Base-by-base conservation (phyloP, 2,329 filamentous ascomycete species). In the Leptographium galeiforme region DNA sequence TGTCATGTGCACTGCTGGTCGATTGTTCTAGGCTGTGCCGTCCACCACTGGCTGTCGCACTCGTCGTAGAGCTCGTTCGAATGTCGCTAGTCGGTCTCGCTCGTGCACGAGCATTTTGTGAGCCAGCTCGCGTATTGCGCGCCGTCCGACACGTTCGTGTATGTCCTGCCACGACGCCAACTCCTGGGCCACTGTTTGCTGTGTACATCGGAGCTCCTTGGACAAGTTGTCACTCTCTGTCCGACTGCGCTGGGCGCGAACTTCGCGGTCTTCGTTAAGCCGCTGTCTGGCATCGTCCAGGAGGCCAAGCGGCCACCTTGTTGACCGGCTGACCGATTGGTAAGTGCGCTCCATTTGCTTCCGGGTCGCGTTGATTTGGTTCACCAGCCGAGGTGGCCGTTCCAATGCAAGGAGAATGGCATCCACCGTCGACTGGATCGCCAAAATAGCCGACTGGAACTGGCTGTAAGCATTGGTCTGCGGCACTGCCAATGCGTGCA, bases 131-230 rank as follows among this genome's bases (percentile, higher is more conserved):
- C 77, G 80, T 57, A 96, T 78, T 33, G 88, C 87, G 55, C 78
- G 78, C 56, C 82, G 74, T 1, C 87, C 89, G 70, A 87, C 81
- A 62, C 79, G 81, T 59, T 89, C 87, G 63, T 95, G 82, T 71
- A 89, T 80, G 43, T 94, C 89, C 63, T 95, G 90, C 89, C 93
- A 98, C 16, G 87, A 89, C 0, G 93, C 93, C 53, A 98, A 68
- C 70, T 98, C 93, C 2, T 82, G 78, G 8, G 94, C 91, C 30
- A 97, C 91, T 14, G 91, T 89, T 67, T 94, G 88, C 69, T 96
- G 91, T 48, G 90, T 95, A 67, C 93, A 95, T 50, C 89, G 74
- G 53, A 98, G 72, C 67, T 98, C 93, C 51, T 81, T 81, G 0
- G 85, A 84, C n/a, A 95, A 68, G 45, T 81, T 78, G 19, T 84